These are phyloP conservation scores for Kalmusia sp. DNA, from an alignment of 2,329 filamentous ascomycete genomes.

Conservation along the genomic window DNA sequence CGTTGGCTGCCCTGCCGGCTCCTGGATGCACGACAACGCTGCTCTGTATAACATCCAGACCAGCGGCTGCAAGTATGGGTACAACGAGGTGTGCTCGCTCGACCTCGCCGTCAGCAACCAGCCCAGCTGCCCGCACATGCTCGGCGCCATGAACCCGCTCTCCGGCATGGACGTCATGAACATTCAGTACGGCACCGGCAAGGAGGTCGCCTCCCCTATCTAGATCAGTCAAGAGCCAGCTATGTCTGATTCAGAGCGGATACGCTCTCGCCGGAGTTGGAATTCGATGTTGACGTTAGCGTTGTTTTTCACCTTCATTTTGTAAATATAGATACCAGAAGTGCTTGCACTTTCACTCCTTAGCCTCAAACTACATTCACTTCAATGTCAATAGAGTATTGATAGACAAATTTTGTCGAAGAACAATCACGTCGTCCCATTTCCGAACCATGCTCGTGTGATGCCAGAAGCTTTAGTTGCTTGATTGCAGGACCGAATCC, in stretches of 20 bases:
- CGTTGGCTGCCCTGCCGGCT: slow-evolving; percentile 17
- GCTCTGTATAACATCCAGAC: slow-evolving; percentile 59
- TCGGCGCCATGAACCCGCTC: slow-evolving; percentile 29
- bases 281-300: not conserved
- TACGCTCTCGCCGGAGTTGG: not conserved
- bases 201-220: slow-evolving; percentile 7
- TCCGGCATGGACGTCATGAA: slow-evolving; percentile 22
- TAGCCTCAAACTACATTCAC: not conserved
- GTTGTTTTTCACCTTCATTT: not conserved
- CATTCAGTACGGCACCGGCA: slow-evolving; percentile 34
- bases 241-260: not conserved
- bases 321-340: slow-evolving; percentile 3
- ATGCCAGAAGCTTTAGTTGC: not conserved
- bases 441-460: not conserved
- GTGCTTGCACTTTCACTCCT: not conserved
- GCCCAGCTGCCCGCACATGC: slow-evolving; percentile 29
- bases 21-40: slow-evolving; percentile 17
- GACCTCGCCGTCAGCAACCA: slow-evolving; percentile 36
- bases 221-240: not conserved
- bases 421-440: too few relatives aligned
- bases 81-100: slow-evolving; percentile 34
- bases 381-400: not conserved
- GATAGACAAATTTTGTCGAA: too few relatives aligned
- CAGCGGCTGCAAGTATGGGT: slow-evolving; percentile 41
- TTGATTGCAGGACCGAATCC: not conserved